phyloP scores from a whole-genome alignment of 371 early-diverging fungal species.

The Apophysomyces sp. region DNA sequence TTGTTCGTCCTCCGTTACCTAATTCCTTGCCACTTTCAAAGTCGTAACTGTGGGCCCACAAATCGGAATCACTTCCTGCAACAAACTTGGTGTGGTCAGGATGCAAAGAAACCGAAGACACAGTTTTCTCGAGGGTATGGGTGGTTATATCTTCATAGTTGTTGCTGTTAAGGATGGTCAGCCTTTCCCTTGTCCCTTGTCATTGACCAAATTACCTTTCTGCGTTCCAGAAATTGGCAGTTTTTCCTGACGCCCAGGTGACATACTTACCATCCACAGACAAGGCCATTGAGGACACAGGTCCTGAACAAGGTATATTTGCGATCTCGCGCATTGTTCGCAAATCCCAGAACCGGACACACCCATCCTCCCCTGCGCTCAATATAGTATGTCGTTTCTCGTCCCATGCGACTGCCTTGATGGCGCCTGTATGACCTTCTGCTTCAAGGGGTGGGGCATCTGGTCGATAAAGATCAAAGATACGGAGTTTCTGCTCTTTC shows the following conservation, averaged over 20 bases:
- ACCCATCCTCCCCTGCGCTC: constrained; percentile 64
- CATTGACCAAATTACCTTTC: constrained; percentile 42
- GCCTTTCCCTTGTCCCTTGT: constrained; percentile 15
- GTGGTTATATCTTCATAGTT: neutral
- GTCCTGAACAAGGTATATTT: constrained; percentile 54
- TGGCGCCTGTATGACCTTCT: constrained; percentile 62
- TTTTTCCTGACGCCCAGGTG: constrained; percentile 73
- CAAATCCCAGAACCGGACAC: constrained; percentile 72
- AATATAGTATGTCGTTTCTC: constrained; percentile 54
- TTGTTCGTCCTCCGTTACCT: constrained; percentile 16
- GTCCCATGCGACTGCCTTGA: constrained; percentile 75
- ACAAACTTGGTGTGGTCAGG: constrained; percentile 76
- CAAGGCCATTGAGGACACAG: constrained; percentile 69
- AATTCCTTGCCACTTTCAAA: constrained; percentile 69
- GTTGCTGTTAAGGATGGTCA: constrained; percentile 53
- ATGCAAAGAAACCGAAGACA: constrained; percentile 77
- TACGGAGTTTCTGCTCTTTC: constrained; percentile 72
- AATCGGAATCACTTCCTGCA: constrained; percentile 73
- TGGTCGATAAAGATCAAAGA: constrained; percentile 76
- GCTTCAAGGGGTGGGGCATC: constrained; percentile 51
- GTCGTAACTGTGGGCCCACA: constrained; percentile 81
- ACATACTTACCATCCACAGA: constrained; percentile 70
- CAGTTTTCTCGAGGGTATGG: constrained; percentile 60
- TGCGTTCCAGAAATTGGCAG: constrained; percentile 72
- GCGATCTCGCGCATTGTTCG: constrained; percentile 64